Evolutionary conservation across 768 basidiomycete species (phyloP).

Genomic region (Termitomyces sp.): DNA sequence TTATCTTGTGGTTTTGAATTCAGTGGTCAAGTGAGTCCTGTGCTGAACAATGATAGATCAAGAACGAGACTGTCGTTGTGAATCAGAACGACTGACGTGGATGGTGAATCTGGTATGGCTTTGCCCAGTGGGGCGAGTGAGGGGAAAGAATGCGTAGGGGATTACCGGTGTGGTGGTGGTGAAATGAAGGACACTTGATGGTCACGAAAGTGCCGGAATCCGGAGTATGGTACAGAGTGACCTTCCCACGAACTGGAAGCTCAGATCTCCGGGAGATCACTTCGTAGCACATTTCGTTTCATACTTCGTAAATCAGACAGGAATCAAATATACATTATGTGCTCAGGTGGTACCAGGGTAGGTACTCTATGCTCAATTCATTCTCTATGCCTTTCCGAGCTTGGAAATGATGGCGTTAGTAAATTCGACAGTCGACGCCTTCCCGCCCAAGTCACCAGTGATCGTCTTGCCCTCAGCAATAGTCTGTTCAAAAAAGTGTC

Average conservation of each 20-base stretch:
- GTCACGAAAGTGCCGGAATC: conserved; percentile 20
- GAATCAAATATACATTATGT: conserved; percentile 5
- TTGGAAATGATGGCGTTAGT: conserved; percentile 82
- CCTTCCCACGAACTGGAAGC: conserved; percentile 31
- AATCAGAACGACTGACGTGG: conserved; percentile 8
- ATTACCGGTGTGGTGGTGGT: conserved; percentile 40
- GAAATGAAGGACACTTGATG: conserved; percentile 46
- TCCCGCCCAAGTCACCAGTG: conserved; percentile 95
- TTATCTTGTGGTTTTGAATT: conserved; percentile 36
- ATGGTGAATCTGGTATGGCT: conserved; percentile 30
- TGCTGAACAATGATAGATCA: conserved; percentile 13
- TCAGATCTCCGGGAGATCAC: conserved; percentile 1
- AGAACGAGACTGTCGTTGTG: background rate
- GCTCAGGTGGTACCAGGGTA: conserved; percentile 1
- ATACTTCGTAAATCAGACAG: conserved; percentile 1
- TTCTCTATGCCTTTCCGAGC: conserved; percentile 31
- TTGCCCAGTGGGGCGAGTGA: conserved; percentile 92
- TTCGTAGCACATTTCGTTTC: conserved; percentile 1
- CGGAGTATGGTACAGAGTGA: conserved; percentile 19
- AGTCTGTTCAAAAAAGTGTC: conserved; percentile 49
- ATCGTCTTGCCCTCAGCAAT: conserved; percentile 95
- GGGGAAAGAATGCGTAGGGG: conserved; percentile 48
- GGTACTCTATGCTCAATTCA: conserved; percentile 8
- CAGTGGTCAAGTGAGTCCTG: conserved; percentile 26
- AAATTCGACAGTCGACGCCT: conserved; percentile 84